Conservation (phyloP, 2,329 filamentous ascomycete species). For the Atkinsonella texensis region DNA sequence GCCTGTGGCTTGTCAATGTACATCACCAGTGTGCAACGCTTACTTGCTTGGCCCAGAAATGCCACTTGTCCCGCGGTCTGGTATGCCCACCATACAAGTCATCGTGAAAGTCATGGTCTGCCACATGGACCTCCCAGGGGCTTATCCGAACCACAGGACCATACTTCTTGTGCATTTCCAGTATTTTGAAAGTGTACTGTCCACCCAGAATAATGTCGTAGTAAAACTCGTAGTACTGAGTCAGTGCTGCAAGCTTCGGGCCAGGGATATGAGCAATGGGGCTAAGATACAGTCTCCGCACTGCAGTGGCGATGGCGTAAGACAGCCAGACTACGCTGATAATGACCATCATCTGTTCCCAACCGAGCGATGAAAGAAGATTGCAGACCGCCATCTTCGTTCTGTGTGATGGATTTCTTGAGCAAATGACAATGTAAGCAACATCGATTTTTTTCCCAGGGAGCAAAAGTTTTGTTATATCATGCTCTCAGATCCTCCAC, state of each 20-base stretch:
- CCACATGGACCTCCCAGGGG: conserved; percentile 28
- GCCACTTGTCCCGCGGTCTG: conserved; percentile 21
- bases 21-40: background rate
- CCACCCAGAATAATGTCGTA: conserved; percentile 30
- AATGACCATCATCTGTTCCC: conserved; percentile 15
- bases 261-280: conserved; percentile 27
- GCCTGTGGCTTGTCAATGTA: background rate
- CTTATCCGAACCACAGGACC: conserved; percentile 28
- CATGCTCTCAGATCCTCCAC: background rate
- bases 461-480: background rate
- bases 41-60: conserved; percentile 25
- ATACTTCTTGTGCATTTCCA: conserved; percentile 28
- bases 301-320: conserved; percentile 17
- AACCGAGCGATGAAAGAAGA: conserved; percentile 12
- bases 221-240: conserved; percentile 29
- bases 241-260: conserved; percentile 26
- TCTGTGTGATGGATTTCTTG: background rate
- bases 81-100: conserved; percentile 24
- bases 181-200: conserved; percentile 29
- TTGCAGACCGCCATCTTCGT: conserved; percentile 10
- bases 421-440: background rate
- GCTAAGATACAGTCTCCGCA: conserved; percentile 24
- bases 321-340: conserved; percentile 16
- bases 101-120: conserved; percentile 25
- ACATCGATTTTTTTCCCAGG: background rate